Evolutionary conservation across 345 rosid species (phyloP), one percentile per base, ranked within the genome.

Genomic region (Brassica juncea): DNA sequence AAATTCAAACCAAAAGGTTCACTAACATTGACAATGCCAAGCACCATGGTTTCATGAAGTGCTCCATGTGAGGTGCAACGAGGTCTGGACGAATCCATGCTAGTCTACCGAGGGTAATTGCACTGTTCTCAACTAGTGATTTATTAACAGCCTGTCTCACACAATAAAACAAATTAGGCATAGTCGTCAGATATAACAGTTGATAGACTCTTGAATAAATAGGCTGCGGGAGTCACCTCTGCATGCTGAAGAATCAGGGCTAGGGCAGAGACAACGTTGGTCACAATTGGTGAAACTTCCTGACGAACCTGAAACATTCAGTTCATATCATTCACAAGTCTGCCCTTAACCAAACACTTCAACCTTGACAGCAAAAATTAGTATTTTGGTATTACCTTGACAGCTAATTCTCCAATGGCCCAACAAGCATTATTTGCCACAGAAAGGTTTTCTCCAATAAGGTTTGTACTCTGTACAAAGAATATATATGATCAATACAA

Each of bases 351-450:
- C 34, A 73, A 23, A 55, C 14, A 37, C 64, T 75, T 42, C 23
- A 14, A 75, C 55, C 62, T 70, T 31, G 35, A 44, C 1, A 77
- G 16, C 8, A 60, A 47, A 52, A 60, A 57, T 35, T 49, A 42
- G 7, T 35, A 65, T 15, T 37, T 14, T 72, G 35, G 72, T 27
- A 71, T 63, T 63, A 93, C 99, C 94, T 95, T 95, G 71, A 93
- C 86, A 7, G 99, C 98, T 74, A 95, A 78, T 82, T 95, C 99
- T 73, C 99, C 99, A 62, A 95, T 90, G 55, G 99, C 98, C 99
- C 99, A 95, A 68, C 99, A 95, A 4, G 98, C 99, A 85, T 95
- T 95, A 78, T 93, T 95, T 35, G 97, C 99, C 1, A 91, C 99
- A 77, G 97, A 93, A 74, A 90, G 31, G 66, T 87, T 86, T 80